Percentiles rank a stretch among this genome's conserved stretches.
Evolutionary conservation across 202 grass and related monocot species (phyloP).

Genomic region (Panicum virgatum): DNA sequence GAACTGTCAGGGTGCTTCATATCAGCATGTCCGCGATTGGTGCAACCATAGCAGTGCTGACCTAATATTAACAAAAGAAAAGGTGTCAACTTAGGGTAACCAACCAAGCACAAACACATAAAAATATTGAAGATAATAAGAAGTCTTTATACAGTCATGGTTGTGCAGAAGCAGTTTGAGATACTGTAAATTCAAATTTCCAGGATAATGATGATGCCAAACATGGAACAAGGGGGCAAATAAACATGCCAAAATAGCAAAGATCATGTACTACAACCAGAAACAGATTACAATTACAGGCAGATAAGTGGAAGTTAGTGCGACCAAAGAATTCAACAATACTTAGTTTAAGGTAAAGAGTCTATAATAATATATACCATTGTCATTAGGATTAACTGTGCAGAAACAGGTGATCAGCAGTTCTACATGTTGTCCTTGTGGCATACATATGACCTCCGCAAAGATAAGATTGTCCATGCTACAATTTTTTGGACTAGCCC

Average conservation of each 20-base stretch:
- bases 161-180: no score
- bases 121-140: no score
- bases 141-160: no score
- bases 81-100: conserved; percentile 10
- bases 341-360: background rate
- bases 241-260: conserved; percentile 9
- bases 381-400: background rate
- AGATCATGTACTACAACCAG: background rate
- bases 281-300: conserved; percentile 4
- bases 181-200: background rate
- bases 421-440: background rate
- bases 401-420: conserved; percentile 4
- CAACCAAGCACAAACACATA: background rate
- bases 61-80: conserved; percentile 8
- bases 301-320: conserved; percentile 2
- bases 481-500: background rate
- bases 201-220: background rate
- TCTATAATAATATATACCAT: conserved; percentile 19
- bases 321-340: background rate
- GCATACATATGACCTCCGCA: conserved; percentile 11
- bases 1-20: conserved; percentile 34
- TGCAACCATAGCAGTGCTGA: conserved; percentile 25
- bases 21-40: background rate
- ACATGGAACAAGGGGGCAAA: background rate
- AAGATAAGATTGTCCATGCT: conserved; percentile 23